phyloP scores from a whole-genome alignment of 352 stramenopile species.

The Hyaloperonospora arabidopsidis region DNA sequence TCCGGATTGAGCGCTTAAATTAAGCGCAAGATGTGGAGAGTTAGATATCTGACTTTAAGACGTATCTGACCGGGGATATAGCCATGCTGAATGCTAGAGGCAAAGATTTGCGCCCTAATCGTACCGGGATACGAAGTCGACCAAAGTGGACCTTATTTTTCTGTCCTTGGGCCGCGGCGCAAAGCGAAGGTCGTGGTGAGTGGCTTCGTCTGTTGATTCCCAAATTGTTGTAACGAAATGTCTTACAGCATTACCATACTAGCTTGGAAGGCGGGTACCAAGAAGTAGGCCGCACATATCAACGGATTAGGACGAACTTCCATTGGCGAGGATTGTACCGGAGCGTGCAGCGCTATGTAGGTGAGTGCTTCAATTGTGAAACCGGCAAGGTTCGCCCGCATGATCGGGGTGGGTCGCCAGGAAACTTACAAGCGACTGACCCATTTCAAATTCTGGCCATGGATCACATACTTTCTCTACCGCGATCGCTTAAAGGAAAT shows the following conservation, averaged over 20 bases:
- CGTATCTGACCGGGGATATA: not conserved
- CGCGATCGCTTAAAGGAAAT: not conserved
- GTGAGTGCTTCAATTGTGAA: not conserved
- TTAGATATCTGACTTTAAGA: not conserved
- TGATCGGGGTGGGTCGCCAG: not conserved
- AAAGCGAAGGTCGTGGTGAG: not conserved
- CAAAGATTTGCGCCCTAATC: not conserved
- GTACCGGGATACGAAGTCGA: not conserved
- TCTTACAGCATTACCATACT: not conserved
- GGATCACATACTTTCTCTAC: not conserved
- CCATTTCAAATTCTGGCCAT: not conserved
- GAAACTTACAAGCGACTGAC: not conserved
- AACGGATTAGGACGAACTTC: not conserved
- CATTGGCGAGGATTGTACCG: not conserved
- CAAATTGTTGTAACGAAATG: not conserved
- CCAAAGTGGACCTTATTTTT: not conserved
- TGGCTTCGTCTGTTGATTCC: not conserved
- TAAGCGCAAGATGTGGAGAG: not conserved
- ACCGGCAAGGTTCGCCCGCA: not conserved
- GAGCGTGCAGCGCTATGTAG: not conserved
- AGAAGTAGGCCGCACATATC: no score
- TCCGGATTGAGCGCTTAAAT: not conserved
- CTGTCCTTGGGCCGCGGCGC: not conserved
- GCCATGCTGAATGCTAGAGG: no score
- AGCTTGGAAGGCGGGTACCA: no score